Evolutionary conservation across 305 asterid species (phyloP).

Genomic region (Lippia alba): DNA sequence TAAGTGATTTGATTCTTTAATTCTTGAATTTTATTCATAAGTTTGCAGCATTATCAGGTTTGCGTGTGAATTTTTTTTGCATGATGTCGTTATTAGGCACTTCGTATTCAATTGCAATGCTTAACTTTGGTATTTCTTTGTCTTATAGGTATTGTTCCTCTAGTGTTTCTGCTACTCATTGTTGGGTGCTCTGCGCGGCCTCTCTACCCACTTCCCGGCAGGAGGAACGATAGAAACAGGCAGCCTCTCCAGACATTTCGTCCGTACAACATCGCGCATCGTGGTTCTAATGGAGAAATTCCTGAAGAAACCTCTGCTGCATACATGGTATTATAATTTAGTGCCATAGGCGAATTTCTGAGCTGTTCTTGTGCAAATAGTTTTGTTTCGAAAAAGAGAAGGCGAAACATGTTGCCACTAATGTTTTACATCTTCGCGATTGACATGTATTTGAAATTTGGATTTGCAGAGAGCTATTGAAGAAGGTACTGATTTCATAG

Average conservation of each 20-base stretch:
- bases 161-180: slow-evolving; percentile 62
- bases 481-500: slow-evolving; percentile 98
- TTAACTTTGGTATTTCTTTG: slow-evolving; percentile 16
- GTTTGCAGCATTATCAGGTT: not conserved
- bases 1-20: too few relatives aligned
- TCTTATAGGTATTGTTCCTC: slow-evolving; percentile 62
- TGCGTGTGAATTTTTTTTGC: slow-evolving; percentile 31
- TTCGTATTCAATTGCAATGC: not conserved
- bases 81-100: slow-evolving; percentile 39
- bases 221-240: slow-evolving; percentile 77
- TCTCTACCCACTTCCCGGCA: slow-evolving; percentile 86
- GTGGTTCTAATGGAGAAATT: slow-evolving; percentile 95
- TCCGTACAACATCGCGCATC: slow-evolving; percentile 89
- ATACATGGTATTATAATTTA: slow-evolving; percentile 60
- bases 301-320: slow-evolving; percentile 94
- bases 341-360: not conserved
- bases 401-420: too few relatives aligned
- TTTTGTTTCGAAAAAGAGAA: not conserved
- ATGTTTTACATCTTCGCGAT: too few relatives aligned
- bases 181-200: slow-evolving; percentile 77
- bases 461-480: slow-evolving; percentile 90
- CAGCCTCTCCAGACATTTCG: slow-evolving; percentile 86
- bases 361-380: not conserved
- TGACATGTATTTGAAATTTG: slow-evolving; percentile 14
- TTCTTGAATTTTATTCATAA: not conserved